Conservation (phyloP, 352 stramenopile genomes). For the Phytophthora pinifolia region DNA sequence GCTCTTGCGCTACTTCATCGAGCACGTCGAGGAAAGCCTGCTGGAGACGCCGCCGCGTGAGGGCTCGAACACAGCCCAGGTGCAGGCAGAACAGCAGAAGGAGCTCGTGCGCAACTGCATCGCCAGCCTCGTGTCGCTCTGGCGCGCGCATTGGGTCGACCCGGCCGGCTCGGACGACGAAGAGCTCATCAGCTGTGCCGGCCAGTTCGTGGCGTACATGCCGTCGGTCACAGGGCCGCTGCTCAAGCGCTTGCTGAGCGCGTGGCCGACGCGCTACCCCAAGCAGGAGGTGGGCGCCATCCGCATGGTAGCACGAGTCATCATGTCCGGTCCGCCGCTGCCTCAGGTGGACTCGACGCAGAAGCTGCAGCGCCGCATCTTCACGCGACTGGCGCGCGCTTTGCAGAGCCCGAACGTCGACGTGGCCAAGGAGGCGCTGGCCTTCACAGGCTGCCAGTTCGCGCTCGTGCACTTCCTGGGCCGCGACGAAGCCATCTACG, state of each 20-base stretch:
- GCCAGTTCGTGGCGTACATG: slow-evolving; percentile 86
- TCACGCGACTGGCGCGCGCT: slow-evolving; percentile 55
- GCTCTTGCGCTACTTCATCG: slow-evolving; percentile 80
- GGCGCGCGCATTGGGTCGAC: slow-evolving; percentile 78
- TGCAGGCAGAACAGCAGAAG: slow-evolving; percentile 33
- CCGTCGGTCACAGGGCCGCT: slow-evolving; percentile 53
- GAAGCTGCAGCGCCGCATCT: slow-evolving; percentile 49
- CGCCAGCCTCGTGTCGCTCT: slow-evolving; percentile 60
- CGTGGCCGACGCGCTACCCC: slow-evolving; percentile 71
- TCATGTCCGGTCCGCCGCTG: slow-evolving; percentile 79
- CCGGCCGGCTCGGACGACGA: slow-evolving; percentile 75
- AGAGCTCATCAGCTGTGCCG: slow-evolving; percentile 79
- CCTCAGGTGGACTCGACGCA: slow-evolving; percentile 40
- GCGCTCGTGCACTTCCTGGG: slow-evolving; percentile 74
- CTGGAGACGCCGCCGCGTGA: slow-evolving; percentile 16
- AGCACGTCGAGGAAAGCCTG: slow-evolving; percentile 61
- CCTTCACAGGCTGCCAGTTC: slow-evolving; percentile 85
- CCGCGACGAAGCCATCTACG: slow-evolving; percentile 64
- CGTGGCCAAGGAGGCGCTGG: slow-evolving; percentile 78
- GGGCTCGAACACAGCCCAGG: slow-evolving; percentile 20
- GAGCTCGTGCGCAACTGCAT: slow-evolving; percentile 78
- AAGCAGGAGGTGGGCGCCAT: slow-evolving; percentile 74
- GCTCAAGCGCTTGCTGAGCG: slow-evolving; percentile 51
- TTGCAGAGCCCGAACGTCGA: slow-evolving; percentile 65
- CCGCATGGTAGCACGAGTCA: slow-evolving; percentile 78